Percentiles rank a stretch among this genome's conserved stretches.
Evolutionary conservation across 2,329 filamentous ascomycete genomes (phyloP).

Genomic region (Fusarium sublunatum): DNA sequence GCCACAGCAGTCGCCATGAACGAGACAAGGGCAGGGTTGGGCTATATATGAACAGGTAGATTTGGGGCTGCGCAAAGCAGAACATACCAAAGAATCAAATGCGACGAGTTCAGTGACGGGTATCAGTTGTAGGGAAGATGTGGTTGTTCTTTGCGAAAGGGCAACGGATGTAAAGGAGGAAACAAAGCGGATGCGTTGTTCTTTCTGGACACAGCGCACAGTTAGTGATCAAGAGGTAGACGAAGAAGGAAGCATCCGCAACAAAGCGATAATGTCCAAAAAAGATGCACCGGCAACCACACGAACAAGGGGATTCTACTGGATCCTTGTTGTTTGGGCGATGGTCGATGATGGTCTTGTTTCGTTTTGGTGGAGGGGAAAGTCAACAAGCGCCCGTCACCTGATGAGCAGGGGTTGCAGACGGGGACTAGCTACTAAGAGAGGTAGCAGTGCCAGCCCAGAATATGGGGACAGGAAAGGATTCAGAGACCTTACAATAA

Average conservation of each 20-base stretch:
- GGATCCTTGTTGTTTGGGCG: slow-evolving; percentile 43
- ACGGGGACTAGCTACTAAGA: slow-evolving; percentile 11
- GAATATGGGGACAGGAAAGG: slow-evolving; percentile 18
- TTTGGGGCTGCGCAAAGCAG: slow-evolving; percentile 1
- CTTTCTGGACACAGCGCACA: slow-evolving; percentile 39
- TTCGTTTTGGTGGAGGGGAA: slow-evolving; percentile 43
- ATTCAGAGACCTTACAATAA: slow-evolving; percentile 24
- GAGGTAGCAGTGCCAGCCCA: too few species aligned
- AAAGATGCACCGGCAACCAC: slow-evolving; percentile 15
- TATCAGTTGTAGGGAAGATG: slow-evolving; percentile 37
- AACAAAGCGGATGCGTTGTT: slow-evolving; percentile 44
- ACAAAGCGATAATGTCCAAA: slow-evolving; percentile 25
- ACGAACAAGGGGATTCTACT: slow-evolving; percentile 7
- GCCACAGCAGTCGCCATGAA: slow-evolving; percentile 17
- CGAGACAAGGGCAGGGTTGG: slow-evolving; percentile 1
- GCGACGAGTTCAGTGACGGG: slow-evolving; percentile 16
- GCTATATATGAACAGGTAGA: not conserved
- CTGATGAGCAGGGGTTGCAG: slow-evolving; percentile 43
- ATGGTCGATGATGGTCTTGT: slow-evolving; percentile 27
- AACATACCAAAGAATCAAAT: slow-evolving; percentile 36
- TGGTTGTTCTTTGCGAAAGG: slow-evolving; percentile 31
- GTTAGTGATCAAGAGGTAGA: slow-evolving; percentile 32
- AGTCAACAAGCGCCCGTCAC: slow-evolving; percentile 47
- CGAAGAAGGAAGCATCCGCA: slow-evolving; percentile 33
- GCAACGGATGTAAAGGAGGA: slow-evolving; percentile 31